Evolutionary conservation across 345 rosid genomes (phyloP), one percentile per base, ranked within the genome.

Genomic region (Eucalyptus sp.): DNA sequence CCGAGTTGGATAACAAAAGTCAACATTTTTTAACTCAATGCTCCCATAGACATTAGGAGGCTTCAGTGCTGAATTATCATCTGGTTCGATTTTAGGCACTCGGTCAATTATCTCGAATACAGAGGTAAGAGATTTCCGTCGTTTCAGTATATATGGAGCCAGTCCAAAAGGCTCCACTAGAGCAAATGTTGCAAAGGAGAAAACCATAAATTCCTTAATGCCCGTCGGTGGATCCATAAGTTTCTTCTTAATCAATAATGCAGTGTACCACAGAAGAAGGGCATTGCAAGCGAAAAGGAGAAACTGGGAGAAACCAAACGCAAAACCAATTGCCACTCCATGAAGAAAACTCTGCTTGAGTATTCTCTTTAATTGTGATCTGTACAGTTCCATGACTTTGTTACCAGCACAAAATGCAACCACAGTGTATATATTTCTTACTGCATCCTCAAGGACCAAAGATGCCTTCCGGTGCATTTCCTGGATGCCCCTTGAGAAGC

Each of bases 381-480:
- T 94, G 89, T 98, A 98, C 89, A 98, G 97, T 91, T 98, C 99
- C 99, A 98, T 98, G 86, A 98, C 98, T 94, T 98, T 97, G 93
- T 96, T 96, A 88, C 99, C 99, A 86, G 99, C 99, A 93, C 99
- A 98, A 92, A 97, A 98, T 87, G 99, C 98, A 85, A 98, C 99
- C n/a, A 98, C 99, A 7, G 99, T 98, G 90, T 98, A 98, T 86
- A 98, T 98, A 92, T 98, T 98, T 90, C 99, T 96, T 84, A 98
- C 99, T 79, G 99, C 98, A 93, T 98, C 99, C 93, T 98, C 99
- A 56, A 98, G 99, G 89, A 98, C 99, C 93, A 98, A 92, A 64
- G 99, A 97, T 86, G 99, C 99, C 94, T 98, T 98, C 91, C 98
- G 90, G 90, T 98, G 99, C 99, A 97, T 97, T 95, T 97, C 99